Base-by-base conservation (phyloP, 2,329 filamentous ascomycete species). In the Graphilbum fragrans region DNA sequence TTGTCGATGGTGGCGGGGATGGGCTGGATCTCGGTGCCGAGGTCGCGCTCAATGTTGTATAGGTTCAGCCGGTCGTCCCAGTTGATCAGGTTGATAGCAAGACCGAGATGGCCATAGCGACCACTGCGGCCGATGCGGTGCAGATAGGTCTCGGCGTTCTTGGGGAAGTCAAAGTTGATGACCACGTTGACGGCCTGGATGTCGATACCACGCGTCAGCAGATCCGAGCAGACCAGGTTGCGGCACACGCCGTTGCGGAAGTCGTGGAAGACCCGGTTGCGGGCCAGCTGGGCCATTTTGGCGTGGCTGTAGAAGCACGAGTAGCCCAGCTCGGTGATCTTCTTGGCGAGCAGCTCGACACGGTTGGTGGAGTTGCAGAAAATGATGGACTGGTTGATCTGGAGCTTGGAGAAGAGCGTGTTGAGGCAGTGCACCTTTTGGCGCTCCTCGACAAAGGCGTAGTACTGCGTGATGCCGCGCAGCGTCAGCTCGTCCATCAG, bases 371-470 rank as follows among this genome's bases (percentile, higher is more conserved):
- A 98, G 65, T 98, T 98, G 68, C 92, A 98, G 69, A 98, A 98
- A 60, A 98, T 98, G 67, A 98, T 98, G 48, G 93, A 98, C 69
- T 98, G 92, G 66, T 98, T 98, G 67, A 98, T 98, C 64, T 98
- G 90, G 16, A 98, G 78, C 65, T 95, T 94, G 53, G 88, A 95
- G 70, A 98, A 98, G 49, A 98, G 80, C 1, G 92, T 98, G 69
- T 98, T 98, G 50, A 98, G 68, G 61, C 92, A 98, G 66, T 98
- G 93, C 18, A 98, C 92, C 67, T 98, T 98, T 60, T 95, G 86
- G 67, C 95, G 95, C 66, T 98, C 92, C 63, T 98, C 92, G 40
- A 98, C 93, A 52, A 96, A 98, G 34, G 92, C 92, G 58, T 98
- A 98, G 67, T 96, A 98, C 59, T 98, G 92, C 0, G 92, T 98